Conservation (phyloP, 495 filamentous ascomycete species). For the Hypoxylon lenormandii region DNA sequence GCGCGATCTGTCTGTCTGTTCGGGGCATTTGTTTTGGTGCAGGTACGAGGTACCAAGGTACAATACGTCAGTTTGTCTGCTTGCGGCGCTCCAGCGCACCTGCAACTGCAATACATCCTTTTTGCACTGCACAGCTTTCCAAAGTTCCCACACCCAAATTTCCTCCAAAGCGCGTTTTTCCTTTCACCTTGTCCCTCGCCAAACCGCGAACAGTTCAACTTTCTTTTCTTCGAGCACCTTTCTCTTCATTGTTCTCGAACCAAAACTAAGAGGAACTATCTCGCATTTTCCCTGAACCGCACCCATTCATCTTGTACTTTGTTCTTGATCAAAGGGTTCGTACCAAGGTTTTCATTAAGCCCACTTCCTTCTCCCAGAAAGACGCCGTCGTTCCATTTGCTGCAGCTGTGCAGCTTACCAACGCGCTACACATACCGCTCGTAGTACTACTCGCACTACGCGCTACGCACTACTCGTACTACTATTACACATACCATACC, state of each 20-base stretch:
- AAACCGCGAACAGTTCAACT: slow-evolving; percentile 29
- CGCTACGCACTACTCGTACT: too few species aligned
- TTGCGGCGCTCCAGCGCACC: slow-evolving; percentile 16
- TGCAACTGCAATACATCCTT: too few species aligned
- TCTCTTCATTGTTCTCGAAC: slow-evolving; percentile 33
- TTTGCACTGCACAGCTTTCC: slow-evolving; percentile 19
- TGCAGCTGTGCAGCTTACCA: too few species aligned
- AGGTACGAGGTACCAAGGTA: slow-evolving; percentile 4
- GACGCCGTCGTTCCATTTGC: too few species aligned
- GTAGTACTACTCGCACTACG: too few species aligned
- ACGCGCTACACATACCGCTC: too few species aligned
- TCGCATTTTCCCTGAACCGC: not conserved
- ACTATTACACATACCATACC: too few species aligned
- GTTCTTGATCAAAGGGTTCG: too few species aligned
- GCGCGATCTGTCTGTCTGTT: slow-evolving; percentile 13
- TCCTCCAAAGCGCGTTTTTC: slow-evolving; percentile 31
- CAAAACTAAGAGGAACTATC: slow-evolving; percentile 22
- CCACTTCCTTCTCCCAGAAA: too few species aligned
- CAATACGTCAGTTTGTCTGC: slow-evolving; percentile 13
- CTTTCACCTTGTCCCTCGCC: slow-evolving; percentile 25
- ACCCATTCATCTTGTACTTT: not conserved
- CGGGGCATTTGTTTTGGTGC: slow-evolving; percentile 5
- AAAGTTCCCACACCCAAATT: slow-evolving; percentile 36
- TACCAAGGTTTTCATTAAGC: not conserved
- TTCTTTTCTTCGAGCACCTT: slow-evolving; percentile 25